Evolutionary conservation across 257 asterid species (phyloP), one percentile per base, ranked within the genome.

Genomic region (Scutellaria barbata): DNA sequence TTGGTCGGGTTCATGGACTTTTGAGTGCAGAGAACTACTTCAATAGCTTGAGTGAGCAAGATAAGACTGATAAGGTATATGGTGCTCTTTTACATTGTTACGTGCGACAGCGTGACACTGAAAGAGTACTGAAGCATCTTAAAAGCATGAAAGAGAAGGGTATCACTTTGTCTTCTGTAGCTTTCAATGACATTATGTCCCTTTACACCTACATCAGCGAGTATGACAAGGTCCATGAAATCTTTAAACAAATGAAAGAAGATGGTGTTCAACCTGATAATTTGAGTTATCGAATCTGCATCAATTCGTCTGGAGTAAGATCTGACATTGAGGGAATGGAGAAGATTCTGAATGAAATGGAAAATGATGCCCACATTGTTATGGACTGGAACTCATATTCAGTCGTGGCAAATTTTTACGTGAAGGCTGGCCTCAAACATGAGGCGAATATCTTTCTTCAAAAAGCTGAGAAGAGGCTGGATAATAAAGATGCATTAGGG

Each of bases 41-140:
- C 79, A 73, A 68, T 73, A 63, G 80, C 80, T 84, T 90, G 90
- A 68, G 54, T 5, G 88, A 87, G 72, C 74, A 84, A 76, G 90
- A 86, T 42, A 89, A 82, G 81, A 86, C 82, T 11, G 87, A 71
- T 0, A 92, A 86, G 69, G 86, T 85, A 48, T 85, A 83, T 47
- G 96, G 96, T 72, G 98, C 98, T 59, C 92, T 92, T 33, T 83
- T 92, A 69, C 98, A 92, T 81, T 89, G 96, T 64, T 92, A 88
- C 62, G 91, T 76, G 56, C 86, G 90, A 12, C 88, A 86, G 68
- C 83, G 77, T 58, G 80, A 84, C 68, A 75, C 82, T 16, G 90
- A 76, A 53, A 85, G 71, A 80, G 88, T 90, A 43, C 60, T 84
- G 16, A 8, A 75, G 30, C 96, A 84, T 81, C 63, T 92, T 51